Conservation (phyloP, 495 filamentous ascomycete genomes). For the Penicillium steckii region DNA sequence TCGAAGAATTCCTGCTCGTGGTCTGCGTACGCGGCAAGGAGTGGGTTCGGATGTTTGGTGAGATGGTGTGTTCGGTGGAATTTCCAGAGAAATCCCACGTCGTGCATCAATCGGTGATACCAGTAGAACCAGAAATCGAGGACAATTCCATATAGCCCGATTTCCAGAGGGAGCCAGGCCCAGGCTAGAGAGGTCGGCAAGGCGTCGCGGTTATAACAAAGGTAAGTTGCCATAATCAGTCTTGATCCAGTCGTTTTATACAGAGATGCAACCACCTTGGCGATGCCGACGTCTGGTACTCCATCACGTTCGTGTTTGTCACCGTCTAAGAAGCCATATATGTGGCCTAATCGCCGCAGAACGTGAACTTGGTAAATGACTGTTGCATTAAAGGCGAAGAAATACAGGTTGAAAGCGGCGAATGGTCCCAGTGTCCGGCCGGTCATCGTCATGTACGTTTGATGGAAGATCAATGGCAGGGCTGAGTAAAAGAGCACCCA, state of each 20-base stretch:
- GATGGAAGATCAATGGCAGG: constrained; percentile 35
- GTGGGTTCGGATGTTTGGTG: constrained; percentile 43
- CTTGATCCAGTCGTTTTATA: constrained; percentile 35
- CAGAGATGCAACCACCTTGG: constrained; percentile 27
- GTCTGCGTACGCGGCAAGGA: constrained; percentile 43
- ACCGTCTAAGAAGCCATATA: constrained; percentile 30
- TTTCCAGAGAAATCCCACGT: constrained; percentile 39
- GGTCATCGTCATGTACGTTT: constrained; percentile 30
- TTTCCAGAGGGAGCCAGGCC: constrained; percentile 36
- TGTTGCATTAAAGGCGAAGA: constrained; percentile 34
- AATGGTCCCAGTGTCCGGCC: constrained; percentile 30
- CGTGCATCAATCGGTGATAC: constrained; percentile 45
- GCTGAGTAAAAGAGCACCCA: constrained; percentile 40
- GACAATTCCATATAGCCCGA: constrained; percentile 40
- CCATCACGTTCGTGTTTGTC: constrained; percentile 34
- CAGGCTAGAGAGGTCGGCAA: constrained; percentile 47
- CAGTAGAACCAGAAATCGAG: constrained; percentile 50
- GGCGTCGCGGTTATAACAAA: constrained; percentile 23
- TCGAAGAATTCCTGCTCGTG: constrained; percentile 46
- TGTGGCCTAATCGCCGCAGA: constrained; percentile 30
- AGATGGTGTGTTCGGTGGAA: constrained; percentile 46
- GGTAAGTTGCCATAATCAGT: constrained; percentile 24
- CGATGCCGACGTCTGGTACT: constrained; percentile 29
- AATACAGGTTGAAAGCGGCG: constrained; percentile 37
- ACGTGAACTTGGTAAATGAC: constrained; percentile 36